Percentiles rank a stretch among this genome's conserved stretches.
phyloP scores from a whole-genome alignment of 352 stramenopile species.

The Pythium pyrilobum region DNA sequence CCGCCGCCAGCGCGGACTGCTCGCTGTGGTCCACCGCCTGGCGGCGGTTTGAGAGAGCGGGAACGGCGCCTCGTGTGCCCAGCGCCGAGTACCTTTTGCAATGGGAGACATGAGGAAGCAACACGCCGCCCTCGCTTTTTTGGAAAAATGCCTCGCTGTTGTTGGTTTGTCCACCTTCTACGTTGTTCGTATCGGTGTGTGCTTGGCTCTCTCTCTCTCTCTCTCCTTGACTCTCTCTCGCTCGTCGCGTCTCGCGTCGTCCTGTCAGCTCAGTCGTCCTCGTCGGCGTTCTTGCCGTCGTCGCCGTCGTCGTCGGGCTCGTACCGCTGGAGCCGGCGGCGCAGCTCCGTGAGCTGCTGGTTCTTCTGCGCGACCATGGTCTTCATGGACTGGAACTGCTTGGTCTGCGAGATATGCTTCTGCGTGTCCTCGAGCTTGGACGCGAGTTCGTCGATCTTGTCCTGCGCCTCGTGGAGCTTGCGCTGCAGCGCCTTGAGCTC shows the following conservation, averaged over 20 bases:
- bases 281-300: conserved; percentile 43
- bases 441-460: conserved; percentile 54
- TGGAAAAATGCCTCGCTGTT: too few species aligned
- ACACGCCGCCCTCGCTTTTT: too few species aligned
- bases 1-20: background rate
- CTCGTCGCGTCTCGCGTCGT: background rate
- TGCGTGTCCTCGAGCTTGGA: conserved; percentile 48
- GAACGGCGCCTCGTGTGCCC: too few species aligned
- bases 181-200: background rate
- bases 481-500: conserved; percentile 48
- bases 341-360: conserved; percentile 62
- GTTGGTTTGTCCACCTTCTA: too few species aligned
- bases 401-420: conserved; percentile 69
- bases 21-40: too few species aligned
- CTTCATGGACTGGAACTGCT: conserved; percentile 85
- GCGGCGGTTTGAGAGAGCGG: too few species aligned
- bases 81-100: too few species aligned
- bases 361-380: conserved; percentile 80
- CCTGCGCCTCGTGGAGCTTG: conserved; percentile 47
- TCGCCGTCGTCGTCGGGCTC: conserved; percentile 62
- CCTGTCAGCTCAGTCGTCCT: conserved; percentile 24
- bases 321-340: conserved; percentile 65
- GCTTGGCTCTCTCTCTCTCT: background rate
- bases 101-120: too few species aligned
- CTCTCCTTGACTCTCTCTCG: background rate